Base-by-base conservation (phyloP, 495 filamentous ascomycete species). In the Lindgomyces ingoldianus region DNA sequence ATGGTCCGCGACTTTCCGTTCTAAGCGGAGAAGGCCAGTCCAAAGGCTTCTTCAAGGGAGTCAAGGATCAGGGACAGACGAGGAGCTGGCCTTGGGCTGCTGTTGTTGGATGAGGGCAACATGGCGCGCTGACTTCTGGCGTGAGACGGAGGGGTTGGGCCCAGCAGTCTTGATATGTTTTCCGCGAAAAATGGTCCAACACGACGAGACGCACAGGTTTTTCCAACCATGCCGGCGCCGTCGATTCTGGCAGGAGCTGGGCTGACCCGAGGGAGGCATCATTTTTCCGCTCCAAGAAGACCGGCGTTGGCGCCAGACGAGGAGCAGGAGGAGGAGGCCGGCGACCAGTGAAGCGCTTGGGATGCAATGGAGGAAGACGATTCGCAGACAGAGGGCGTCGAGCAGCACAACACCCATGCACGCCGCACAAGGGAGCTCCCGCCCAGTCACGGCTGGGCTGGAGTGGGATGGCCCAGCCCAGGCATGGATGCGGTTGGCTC, bases 291-390 rank as follows among this genome's bases (percentile, higher is more conserved):
- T 21, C 27, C 19, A 48, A n/a, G n/a, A 29, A 25, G 21, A 30
- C 47, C 62, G 59, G 67, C 67, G 67, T 62, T 62, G 66, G 63
- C 62, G 55, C 46, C 39, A 62, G 62, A 57, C 54, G 56, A 56
- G 42, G 56, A 30, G 46, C 24, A 41, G 50, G 56, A 25, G 54
- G 41, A 50, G 16, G 21, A 58, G 54, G 25, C 36, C 45, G 29
- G 24, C 46, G 55, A 55, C 67, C 67, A 69, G 56, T 69, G 50
- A 60, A 50, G 54, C 52, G 65, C 53, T 21, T 19, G 27, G 45
- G 45, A 30, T 36, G 41, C 11, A 27, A 26, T 55, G 60, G 66
- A 33, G 55, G 54, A 56, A 25, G 61, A 11, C 39, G 49, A 64
- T 64, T 65, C 61, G 57, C 48, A 69, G 52, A 56, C 48, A 61